phyloP scores from a whole-genome alignment of 2,329 filamentous ascomycete genomes.

The Alternaria sp. region DNA sequence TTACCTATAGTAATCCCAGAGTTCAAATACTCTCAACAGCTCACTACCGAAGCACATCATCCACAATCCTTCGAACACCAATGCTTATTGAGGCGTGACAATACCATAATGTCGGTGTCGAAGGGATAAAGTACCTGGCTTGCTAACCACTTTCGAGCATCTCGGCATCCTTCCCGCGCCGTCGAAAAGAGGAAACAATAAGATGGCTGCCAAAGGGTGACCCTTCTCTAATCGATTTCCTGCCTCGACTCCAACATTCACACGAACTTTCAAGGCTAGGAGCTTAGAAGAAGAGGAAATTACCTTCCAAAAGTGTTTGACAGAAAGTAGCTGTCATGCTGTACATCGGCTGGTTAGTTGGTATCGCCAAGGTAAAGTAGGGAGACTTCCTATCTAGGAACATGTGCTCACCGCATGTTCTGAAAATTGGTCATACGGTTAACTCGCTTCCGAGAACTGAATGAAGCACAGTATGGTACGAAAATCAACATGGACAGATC shows the following conservation, averaged over 20 bases:
- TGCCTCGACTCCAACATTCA: not conserved
- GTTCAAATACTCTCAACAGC: not conserved
- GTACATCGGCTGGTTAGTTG: not conserved
- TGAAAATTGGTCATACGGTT: not conserved
- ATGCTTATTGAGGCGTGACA: not conserved
- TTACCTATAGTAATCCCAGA: not conserved
- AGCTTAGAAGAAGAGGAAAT: not conserved
- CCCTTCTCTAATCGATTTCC: not conserved
- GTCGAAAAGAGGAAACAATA: not conserved
- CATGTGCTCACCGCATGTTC: not conserved
- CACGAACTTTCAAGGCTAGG: not conserved
- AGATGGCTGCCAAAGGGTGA: not conserved
- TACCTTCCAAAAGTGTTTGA: not conserved
- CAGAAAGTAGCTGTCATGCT: not conserved
- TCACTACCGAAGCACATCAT: not conserved
- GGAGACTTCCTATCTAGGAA: not conserved
- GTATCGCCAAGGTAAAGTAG: not conserved
- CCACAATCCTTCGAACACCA: not conserved
- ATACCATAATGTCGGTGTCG: not conserved
- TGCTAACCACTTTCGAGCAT: not conserved
- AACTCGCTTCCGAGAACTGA: no score
- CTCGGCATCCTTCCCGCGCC: not conserved
- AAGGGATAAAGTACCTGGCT: not conserved
- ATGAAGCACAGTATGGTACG: no score
- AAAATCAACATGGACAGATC: not conserved